Conservation (phyloP, 495 filamentous ascomycete species). For the Rusavskia elegans region DNA sequence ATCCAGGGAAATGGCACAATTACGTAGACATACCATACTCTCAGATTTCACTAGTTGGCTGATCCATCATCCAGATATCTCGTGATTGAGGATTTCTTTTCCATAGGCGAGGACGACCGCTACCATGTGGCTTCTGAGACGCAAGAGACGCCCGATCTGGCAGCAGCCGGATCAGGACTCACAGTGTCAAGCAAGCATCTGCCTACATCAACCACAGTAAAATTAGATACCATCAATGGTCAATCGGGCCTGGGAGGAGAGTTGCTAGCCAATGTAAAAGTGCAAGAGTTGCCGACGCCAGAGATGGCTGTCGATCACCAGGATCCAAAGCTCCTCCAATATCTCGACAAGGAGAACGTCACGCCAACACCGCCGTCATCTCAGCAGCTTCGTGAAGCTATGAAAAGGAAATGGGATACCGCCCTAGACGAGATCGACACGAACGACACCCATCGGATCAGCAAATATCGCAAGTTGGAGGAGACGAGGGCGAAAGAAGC, state of each 20-base stretch:
- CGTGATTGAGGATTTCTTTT: constrained; percentile 11
- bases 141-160: not conserved
- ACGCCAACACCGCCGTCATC: not conserved
- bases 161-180: not conserved
- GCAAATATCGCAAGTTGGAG: not conserved
- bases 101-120: constrained; percentile 8
- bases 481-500: not conserved
- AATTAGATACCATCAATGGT: too few species aligned
- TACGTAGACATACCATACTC: not conserved
- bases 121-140: not conserved
- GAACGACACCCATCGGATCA: not conserved
- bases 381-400: not conserved
- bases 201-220: not conserved
- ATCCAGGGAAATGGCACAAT: constrained; percentile 9
- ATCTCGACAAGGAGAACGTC: not conserved
- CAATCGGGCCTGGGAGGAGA: too few species aligned
- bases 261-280: not conserved
- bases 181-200: not conserved
- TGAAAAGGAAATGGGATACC: not conserved
- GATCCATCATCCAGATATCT: constrained; percentile 6
- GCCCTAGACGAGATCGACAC: not conserved
- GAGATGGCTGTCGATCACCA: not conserved
- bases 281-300: not conserved
- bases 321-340: not conserved
- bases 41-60: not conserved